Base-by-base conservation (phyloP, 169 alveolate species). In the Plasmodium gonderi region DNA sequence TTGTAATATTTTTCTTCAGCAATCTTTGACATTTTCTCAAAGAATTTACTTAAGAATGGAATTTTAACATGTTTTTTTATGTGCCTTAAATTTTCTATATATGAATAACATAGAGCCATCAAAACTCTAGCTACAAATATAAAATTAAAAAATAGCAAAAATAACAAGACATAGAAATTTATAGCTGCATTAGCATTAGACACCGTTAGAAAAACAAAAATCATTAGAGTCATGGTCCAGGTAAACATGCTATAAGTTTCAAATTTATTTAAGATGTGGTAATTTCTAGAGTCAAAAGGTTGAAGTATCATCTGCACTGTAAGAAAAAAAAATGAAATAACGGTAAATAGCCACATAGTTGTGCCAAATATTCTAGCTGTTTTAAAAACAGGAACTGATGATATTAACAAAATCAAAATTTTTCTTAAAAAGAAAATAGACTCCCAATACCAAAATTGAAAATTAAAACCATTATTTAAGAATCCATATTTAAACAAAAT, bases 381-480 rank as follows among this genome's bases (percentile, higher is more conserved):
- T 64, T 95, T 95, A 38, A 93, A 95, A 54, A 96, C 49, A 72
- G 94, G 95, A 67, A 96, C 94, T 72, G 96, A 90, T 74, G 97
- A 95, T 79, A 96, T 95, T 44, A 96, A 94, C 36, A 96, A 92
- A 29, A 96, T 97, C 33, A 96, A 68, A 77, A 95, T 90, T 74
- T 96, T 96, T 26, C 98, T 81, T n/a, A 96, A 93, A 94, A 96
- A 96, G 68, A 96, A 97, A 49, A 96, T 91, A 12, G 96, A 92
- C 81, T 96, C 98, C 98, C 98, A 96, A 95, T 83, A 96, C 98
- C 98, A 96, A 94, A 82, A 96, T 49, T 90, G 95, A 74, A 93
- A 92, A 64, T 95, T 95, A 95, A 85, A 96, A 20, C 98, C 98
- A 79, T 96, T 96, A 94, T 95, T 97, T 51, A 96, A 87, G 87